These are phyloP conservation scores for Hypholoma fasciculare DNA, from an alignment of 768 basidiomycete species.

Conservation along the genomic window DNA sequence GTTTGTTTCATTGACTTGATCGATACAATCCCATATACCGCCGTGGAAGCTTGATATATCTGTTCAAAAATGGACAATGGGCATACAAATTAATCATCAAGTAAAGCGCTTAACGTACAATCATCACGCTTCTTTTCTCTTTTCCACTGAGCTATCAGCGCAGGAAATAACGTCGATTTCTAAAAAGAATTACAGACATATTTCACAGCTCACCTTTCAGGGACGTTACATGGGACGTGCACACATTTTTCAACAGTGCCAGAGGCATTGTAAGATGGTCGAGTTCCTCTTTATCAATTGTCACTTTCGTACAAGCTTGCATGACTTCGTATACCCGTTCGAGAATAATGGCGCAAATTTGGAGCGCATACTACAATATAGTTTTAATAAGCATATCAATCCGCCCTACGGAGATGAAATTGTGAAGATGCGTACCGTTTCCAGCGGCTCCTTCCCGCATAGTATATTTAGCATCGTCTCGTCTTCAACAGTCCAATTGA, in stretches of 20 bases:
- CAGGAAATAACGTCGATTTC: neutral
- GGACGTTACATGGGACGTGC: neutral
- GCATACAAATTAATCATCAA: too few relatives aligned
- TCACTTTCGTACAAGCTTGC: conserved; percentile 6
- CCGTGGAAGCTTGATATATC: conserved; percentile 2
- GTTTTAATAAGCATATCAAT: neutral
- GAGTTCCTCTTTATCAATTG: conserved; percentile 14
- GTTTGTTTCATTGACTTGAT: neutral
- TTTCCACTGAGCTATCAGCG: neutral
- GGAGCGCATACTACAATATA: conserved; percentile 15
- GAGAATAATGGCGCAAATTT: conserved; percentile 13
- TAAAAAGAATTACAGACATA: neutral
- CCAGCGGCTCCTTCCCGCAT: conserved; percentile 5
- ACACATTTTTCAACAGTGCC: neutral
- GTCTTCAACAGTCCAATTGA: conserved; percentile 15
- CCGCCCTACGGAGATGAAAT: neutral
- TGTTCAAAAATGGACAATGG: neutral
- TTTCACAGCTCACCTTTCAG: conserved; percentile 11
- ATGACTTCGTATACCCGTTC: conserved; percentile 14
- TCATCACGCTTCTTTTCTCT: neutral
- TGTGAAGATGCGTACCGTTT: conserved; percentile 8
- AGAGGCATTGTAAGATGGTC: neutral
- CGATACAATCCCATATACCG: conserved; percentile 13
- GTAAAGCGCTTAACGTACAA: neutral
- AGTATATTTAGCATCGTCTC: conserved; percentile 12